Conservation (phyloP, 2,329 filamentous ascomycete genomes). For the Fusarium algeriense region DNA sequence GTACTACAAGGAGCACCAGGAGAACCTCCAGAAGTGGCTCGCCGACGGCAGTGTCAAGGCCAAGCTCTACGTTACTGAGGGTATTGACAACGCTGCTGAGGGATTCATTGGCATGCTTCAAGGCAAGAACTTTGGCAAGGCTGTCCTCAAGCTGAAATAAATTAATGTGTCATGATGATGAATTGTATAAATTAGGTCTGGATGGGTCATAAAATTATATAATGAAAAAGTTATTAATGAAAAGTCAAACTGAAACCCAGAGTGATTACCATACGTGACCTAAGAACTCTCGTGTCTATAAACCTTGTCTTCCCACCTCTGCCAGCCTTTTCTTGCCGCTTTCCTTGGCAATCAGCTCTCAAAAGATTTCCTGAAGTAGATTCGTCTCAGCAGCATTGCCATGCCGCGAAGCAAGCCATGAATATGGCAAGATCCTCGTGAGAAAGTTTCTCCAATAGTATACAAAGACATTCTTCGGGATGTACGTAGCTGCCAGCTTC, state of each 20-base stretch:
- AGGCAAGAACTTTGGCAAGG: slow-evolving; percentile 90
- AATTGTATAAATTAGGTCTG: slow-evolving; percentile 11
- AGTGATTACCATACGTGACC: neutral
- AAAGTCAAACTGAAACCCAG: neutral
- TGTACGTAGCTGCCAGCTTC: neutral
- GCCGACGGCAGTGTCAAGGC: slow-evolving; percentile 80
- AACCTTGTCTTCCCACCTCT: too few relatives aligned
- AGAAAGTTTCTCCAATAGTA: neutral
- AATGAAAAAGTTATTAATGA: slow-evolving; percentile 11
- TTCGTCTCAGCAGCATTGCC: too few relatives aligned
- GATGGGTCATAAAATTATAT: neutral
- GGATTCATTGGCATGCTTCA: slow-evolving; percentile 80
- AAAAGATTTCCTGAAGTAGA: too few relatives aligned
- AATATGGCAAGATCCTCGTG: too few relatives aligned
- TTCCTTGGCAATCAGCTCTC: too few relatives aligned
- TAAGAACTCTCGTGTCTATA: too few relatives aligned
- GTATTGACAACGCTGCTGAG: slow-evolving; percentile 82
- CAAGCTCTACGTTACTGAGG: slow-evolving; percentile 75
- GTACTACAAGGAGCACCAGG: slow-evolving; percentile 77
- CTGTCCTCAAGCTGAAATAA: slow-evolving; percentile 73
- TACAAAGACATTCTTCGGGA: neutral
- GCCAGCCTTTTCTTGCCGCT: too few relatives aligned
- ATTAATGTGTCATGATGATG: slow-evolving; percentile 18
- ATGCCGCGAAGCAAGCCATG: too few relatives aligned
- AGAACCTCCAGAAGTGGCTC: slow-evolving; percentile 82